Base-by-base conservation (phyloP, 2,329 filamentous ascomycete species). In the Claviceps fusiformis region DNA sequence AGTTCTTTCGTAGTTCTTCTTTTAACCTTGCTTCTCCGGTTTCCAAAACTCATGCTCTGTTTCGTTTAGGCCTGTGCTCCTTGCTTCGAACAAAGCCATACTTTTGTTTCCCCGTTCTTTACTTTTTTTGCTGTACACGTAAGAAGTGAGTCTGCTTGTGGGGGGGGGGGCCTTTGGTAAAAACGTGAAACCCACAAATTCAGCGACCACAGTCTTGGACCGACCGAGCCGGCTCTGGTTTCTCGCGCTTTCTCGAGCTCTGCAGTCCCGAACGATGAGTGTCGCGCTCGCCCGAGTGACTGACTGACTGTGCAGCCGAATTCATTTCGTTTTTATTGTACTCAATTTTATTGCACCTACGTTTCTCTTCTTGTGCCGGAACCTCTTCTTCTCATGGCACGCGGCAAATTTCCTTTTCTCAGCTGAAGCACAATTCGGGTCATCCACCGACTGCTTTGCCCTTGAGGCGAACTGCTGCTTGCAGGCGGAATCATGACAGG, bases 401-500 rank as follows among this genome's bases (percentile, higher is more conserved):
- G 27, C 37, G 31, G 17, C 9, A 41, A 33, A n/a, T 41, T 39
- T 47, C 19, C 9, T 13, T 5, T n/a, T 19, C 44, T 29, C 35
- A 13, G 33, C 9, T 48, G 29, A 54, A 19, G 44, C 45, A 3
- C n/a, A 27, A 37, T 17, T 24, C 27, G 44, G 11, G 5, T 8
- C 33, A 33, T 17, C 8, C 53, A 27, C 27, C 46, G 3, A 27
- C 46, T 50, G 27, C 48, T 41, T 41, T 51, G 48, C 47, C 53
- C 15, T 46, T 31, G 41, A 37, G 53, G 43, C 39, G 35, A 13
- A 39, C 24, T 41, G 48, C 44, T 43, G 33, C n/a, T 53, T 53
- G 46, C 45, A 41, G 24, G 46, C 33, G 48, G 29, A 52, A 66
- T 53, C 61, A 69, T 69, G 67, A 62, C 64, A 47, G 62, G 61